Base-by-base conservation (phyloP, 148 eudicot species). In the Chenopodium suecicum region DNA sequence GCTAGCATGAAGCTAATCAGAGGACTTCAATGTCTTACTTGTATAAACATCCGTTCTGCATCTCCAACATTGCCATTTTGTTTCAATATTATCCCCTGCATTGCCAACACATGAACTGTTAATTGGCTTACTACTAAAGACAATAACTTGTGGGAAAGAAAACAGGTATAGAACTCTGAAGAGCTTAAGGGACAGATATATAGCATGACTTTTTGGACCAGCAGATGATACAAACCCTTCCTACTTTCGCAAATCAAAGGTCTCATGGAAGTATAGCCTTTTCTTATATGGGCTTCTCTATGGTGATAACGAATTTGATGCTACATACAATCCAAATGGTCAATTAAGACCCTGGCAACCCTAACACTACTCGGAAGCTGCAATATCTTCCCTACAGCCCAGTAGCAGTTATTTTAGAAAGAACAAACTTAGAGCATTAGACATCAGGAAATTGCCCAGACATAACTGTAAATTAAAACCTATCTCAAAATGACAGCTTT, bases 31-130 rank as follows among this genome's bases (percentile, higher is more conserved):
- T 20, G 19, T 86, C 92, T 87, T 80, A 92, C 98, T 88, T 95
- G 99, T 88, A 96, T 96, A 86, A 96, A 96, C 98, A 94, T 94
- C 86, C 99, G 88, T 87, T 96, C 97, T 25, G 98, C 97, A 75
- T 91, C 94, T 84, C 99, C 99, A 83, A 86, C 78, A 69, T 83
- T 90, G 52, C 97, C 99, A 84, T 91, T 94, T 85, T 89, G 84
- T 83, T 94, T 96, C 89, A 96, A 85, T 76, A 96, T 81, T 83
- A 96, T 92, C 69, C 98, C 99, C 99, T 96, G 92, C 87, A 89
- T 46, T 82, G 81, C 19, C 81, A 70, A 52, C 76, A 79, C 66
- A 66, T 72, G 56, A 81, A 78, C 29, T 1, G 31, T 71, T 79
- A 2, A 64, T 73, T 34, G 70, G 4, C 25, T 0, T 25, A 75